Conservation (phyloP, 352 stramenopile genomes). For the Halophytophthora polymorphica region DNA sequence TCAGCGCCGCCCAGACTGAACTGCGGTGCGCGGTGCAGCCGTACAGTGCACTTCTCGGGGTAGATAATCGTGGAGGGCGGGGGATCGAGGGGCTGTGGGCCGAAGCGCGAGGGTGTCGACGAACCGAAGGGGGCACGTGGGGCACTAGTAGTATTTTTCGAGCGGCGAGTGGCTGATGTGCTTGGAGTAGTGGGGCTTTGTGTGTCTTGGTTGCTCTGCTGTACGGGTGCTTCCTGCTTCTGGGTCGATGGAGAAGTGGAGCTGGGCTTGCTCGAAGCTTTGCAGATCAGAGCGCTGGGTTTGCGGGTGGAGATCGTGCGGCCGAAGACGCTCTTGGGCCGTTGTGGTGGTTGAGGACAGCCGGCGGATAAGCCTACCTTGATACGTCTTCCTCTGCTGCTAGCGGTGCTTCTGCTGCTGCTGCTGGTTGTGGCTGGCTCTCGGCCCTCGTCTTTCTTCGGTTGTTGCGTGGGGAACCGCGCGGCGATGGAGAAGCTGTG, state of each 20-base stretch:
- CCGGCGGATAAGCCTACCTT: background rate
- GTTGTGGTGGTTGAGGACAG: constrained; percentile 3
- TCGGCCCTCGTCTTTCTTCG: constrained; percentile 17
- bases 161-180: background rate
- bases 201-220: constrained; percentile 6
- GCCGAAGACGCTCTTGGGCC: constrained; percentile 29
- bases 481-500: constrained; percentile 7
- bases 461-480: constrained; percentile 7
- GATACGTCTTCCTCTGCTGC: background rate
- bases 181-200: constrained; percentile 3
- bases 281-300: background rate
- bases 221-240: background rate
- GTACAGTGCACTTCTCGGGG: constrained; percentile 22
- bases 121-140: constrained; percentile 26
- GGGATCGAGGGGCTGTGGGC: background rate
- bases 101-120: constrained; percentile 30
- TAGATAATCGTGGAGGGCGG: constrained; percentile 12
- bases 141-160: background rate
- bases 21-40: constrained; percentile 15
- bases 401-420: background rate
- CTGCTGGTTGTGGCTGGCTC: background rate
- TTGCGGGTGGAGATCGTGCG: constrained; percentile 13
- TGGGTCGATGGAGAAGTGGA: background rate
- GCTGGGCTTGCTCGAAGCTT: background rate
- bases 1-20: constrained; percentile 28